Percentiles rank a stretch among this genome's conserved stretches.
Evolutionary conservation across 768 basidiomycete species (phyloP).

Genomic region (Punctularia strigosozonata): DNA sequence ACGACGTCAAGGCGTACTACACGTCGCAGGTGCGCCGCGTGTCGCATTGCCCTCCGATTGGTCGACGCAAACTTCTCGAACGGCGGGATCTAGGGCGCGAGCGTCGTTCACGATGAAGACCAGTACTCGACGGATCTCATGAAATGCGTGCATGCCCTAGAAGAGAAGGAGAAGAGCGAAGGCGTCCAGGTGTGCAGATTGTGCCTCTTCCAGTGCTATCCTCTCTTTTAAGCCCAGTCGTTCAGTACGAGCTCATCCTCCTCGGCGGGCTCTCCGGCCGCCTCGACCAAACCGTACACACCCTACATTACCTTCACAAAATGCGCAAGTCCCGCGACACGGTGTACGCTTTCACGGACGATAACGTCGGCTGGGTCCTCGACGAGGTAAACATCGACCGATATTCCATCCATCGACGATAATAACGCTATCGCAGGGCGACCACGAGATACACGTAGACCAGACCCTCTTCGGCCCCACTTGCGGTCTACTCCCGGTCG

Average conservation of each 20-base stretch:
- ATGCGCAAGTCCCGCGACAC: constrained; percentile 45
- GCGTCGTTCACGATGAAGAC: constrained; percentile 52
- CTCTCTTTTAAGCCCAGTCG: neutral
- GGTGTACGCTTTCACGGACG: constrained; percentile 77
- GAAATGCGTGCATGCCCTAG: constrained; percentile 71
- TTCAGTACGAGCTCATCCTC: constrained; percentile 59
- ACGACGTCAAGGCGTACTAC: constrained; percentile 67
- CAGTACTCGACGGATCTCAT: constrained; percentile 90
- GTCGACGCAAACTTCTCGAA: neutral
- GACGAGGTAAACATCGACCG: constrained; percentile 39
- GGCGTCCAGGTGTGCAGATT: constrained; percentile 27
- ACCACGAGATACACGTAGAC: constrained; percentile 69
- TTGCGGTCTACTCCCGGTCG: constrained; percentile 92
- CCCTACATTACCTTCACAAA: constrained; percentile 76
- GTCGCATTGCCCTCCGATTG: neutral
- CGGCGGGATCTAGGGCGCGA: constrained; percentile 73
- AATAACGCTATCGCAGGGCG: constrained; percentile 42
- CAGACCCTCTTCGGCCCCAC: constrained; percentile 69
- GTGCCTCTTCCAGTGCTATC: constrained; percentile 6
- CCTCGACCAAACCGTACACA: constrained; percentile 89
- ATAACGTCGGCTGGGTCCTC: constrained; percentile 86
- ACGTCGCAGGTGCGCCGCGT: constrained; percentile 31
- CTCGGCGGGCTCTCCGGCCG: constrained; percentile 87
- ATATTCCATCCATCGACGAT: constrained; percentile 1
- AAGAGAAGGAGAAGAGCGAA: constrained; percentile 39